A percentile compares a stretch with the other conserved stretches of the same genome.
Conservation (phyloP, 768 basidiomycete species). For the Termitomyces sp. region DNA sequence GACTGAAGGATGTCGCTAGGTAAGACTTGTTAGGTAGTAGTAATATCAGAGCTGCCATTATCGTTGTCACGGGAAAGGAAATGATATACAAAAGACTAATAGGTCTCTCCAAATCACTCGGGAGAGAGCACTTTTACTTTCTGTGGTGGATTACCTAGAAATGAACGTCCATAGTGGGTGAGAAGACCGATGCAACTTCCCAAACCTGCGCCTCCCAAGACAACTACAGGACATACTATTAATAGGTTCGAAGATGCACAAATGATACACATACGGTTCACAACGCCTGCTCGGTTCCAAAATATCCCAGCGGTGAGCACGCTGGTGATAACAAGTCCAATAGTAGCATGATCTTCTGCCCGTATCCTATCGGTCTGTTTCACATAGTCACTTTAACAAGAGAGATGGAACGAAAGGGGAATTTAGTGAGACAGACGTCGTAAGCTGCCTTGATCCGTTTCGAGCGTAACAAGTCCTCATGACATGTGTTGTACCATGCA, state of each 20-base stretch:
- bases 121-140: conserved; percentile 24
- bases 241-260: neutral
- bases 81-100: neutral
- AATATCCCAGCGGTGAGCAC: conserved; percentile 64
- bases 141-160: conserved; percentile 50
- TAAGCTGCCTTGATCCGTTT: conserved; percentile 50
- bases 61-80: no score
- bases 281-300: conserved; percentile 59
- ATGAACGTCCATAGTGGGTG: conserved; percentile 45
- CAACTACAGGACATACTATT: conserved; percentile 34
- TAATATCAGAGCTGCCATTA: neutral
- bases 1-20: conserved; percentile 51
- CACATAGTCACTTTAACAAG: neutral
- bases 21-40: neutral
- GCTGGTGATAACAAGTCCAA: conserved; percentile 60
- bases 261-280: conserved; percentile 44
- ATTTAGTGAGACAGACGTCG: conserved; percentile 36
- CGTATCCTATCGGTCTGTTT: conserved; percentile 50
- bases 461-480: conserved; percentile 38
- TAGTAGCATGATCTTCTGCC: conserved; percentile 69
- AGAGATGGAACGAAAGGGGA: neutral
- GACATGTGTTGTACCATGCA: conserved; percentile 49
- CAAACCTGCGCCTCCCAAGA: conserved; percentile 66
- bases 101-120: conserved; percentile 6
- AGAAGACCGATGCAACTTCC: conserved; percentile 58